Evolutionary conservation across 2,329 filamentous ascomycete species (phyloP).

Genomic region (Ascochyta lentis): DNA sequence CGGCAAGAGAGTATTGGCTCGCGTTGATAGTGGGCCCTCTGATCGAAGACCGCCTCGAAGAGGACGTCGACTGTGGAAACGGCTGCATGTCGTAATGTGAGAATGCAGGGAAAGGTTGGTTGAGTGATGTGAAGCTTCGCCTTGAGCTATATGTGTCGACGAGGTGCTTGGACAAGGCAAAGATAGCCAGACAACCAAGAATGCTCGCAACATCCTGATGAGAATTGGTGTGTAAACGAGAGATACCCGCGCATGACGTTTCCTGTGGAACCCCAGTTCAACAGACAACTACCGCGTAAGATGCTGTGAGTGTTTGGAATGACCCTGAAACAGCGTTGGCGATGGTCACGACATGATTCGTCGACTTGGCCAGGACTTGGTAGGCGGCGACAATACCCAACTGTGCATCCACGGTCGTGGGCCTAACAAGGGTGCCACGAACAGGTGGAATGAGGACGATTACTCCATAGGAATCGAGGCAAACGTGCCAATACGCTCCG

Average conservation of each 20-base stretch:
- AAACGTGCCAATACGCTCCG: slow-evolving; percentile 3
- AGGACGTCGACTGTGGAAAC: slow-evolving; percentile 13
- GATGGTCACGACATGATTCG: slow-evolving; percentile 8
- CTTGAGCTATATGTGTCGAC: slow-evolving; percentile 11
- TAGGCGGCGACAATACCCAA: slow-evolving; percentile 1
- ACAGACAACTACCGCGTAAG: slow-evolving; percentile 3
- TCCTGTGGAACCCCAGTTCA: slow-evolving; percentile 3
- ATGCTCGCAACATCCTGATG: slow-evolving; percentile 11
- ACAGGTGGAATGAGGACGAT: slow-evolving; percentile 15
- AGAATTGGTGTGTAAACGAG: neutral
- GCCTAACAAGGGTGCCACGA: slow-evolving; percentile 18
- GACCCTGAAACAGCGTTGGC: slow-evolving; percentile 11
- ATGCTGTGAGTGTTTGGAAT: slow-evolving; percentile 11
- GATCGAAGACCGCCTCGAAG: slow-evolving; percentile 18
- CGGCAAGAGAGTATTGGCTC: slow-evolving; percentile 15
- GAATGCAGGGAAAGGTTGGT: neutral
- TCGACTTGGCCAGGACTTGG: neutral
- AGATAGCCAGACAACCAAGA: slow-evolving; percentile 18
- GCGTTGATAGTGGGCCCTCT: neutral
- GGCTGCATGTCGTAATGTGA: slow-evolving; percentile 3
- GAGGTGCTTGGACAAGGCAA: neutral
- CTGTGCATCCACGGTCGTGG: slow-evolving; percentile 12
- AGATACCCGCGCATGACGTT: slow-evolving; percentile 13
- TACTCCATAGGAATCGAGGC: slow-evolving; percentile 9
- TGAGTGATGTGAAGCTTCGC: neutral